These are phyloP conservation scores for Rhododendron griersonianum DNA, from an alignment of 148 eudicot genomes.

Conservation along the genomic window DNA sequence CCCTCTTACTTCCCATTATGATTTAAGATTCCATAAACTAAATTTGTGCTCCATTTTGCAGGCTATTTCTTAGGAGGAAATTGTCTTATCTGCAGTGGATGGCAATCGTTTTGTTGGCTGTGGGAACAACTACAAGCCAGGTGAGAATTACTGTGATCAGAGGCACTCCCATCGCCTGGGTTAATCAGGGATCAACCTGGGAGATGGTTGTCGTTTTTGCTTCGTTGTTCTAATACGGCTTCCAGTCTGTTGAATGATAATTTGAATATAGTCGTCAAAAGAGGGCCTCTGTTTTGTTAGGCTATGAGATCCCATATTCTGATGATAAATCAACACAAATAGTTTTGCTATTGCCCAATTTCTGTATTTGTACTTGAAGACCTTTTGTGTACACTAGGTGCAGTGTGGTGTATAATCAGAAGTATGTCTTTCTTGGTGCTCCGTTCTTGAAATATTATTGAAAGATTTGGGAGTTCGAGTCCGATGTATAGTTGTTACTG, in stretches of 20 bases:
- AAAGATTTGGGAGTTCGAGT: neutral
- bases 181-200: neutral
- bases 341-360: neutral
- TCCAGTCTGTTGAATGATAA: neutral
- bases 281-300: neutral
- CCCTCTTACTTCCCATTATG: neutral
- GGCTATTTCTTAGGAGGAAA: slow-evolving; percentile 82
- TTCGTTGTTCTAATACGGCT: neutral
- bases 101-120: slow-evolving; percentile 81
- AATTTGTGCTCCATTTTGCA: slow-evolving; percentile 9
- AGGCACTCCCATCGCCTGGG: neutral
- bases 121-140: slow-evolving; percentile 99
- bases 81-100: slow-evolving; percentile 93
- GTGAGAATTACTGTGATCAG: slow-evolving; percentile 25
- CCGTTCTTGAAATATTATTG: neutral
- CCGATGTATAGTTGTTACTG: neutral
- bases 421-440: neutral
- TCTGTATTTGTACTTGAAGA: neutral
- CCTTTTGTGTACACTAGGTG: neutral
- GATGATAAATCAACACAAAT: neutral
- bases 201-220: neutral
- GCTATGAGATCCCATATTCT: neutral
- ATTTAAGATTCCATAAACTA: neutral
- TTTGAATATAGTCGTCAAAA: neutral
- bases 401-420: neutral